These are phyloP conservation scores for Fusarium newnesense DNA, from an alignment of 2,329 filamentous ascomycete genomes.

Conservation along the genomic window DNA sequence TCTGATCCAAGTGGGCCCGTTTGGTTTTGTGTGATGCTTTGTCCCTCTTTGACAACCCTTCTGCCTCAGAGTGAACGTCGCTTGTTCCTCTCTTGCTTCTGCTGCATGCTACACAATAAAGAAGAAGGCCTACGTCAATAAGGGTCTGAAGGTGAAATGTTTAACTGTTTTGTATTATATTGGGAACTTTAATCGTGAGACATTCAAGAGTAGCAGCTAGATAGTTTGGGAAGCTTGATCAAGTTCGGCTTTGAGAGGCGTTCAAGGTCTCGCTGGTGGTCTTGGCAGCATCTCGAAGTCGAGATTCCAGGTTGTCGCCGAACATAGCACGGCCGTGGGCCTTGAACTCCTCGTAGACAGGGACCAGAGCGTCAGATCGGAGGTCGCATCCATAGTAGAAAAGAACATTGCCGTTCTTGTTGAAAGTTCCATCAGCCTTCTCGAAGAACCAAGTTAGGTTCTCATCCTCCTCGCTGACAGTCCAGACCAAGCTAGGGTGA, in stretches of 20 bases:
- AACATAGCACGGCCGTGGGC: slow-evolving; percentile 87
- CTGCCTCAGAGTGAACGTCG: background rate
- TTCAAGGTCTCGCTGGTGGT: slow-evolving; percentile 68
- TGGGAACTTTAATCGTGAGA: background rate
- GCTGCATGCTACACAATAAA: background rate
- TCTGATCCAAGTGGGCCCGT: background rate
- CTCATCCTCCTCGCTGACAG: slow-evolving; percentile 95
- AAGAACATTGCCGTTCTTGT: slow-evolving; percentile 85
- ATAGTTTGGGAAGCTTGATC: slow-evolving; percentile 8
- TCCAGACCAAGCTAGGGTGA: slow-evolving; percentile 91
- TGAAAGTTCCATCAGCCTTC: slow-evolving; percentile 93
- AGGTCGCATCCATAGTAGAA: slow-evolving; percentile 96
- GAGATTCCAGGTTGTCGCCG: slow-evolving; percentile 88
- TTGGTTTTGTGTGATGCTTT: background rate
- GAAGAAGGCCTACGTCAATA: background rate
- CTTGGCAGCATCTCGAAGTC: slow-evolving; percentile 80
- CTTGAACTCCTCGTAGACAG: slow-evolving; percentile 81
- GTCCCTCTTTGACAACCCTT: background rate
- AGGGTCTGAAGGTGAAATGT: background rate
- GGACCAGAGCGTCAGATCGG: slow-evolving; percentile 77
- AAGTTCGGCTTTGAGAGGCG: slow-evolving; percentile 38
- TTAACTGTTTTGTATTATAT: background rate
- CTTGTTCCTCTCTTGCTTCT: background rate
- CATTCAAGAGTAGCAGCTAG: background rate
- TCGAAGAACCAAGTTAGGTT: slow-evolving; percentile 99